phyloP scores from a whole-genome alignment of 106 monocot genomes.

The Vanilla planifolia region DNA sequence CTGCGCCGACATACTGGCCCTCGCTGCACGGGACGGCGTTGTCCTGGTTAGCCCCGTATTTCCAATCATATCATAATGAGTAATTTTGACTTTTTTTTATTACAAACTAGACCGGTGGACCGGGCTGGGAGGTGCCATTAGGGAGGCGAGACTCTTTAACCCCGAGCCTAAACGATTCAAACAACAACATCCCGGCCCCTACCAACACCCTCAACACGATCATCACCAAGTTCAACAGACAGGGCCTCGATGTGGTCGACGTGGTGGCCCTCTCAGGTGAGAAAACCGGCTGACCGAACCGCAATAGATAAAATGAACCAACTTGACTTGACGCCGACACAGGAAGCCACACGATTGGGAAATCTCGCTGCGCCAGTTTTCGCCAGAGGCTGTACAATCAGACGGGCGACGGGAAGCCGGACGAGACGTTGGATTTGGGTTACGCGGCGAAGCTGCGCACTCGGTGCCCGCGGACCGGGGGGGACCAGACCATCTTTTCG shows the following conservation, averaged over 20 bases:
- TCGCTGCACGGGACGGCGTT: slow-evolving; percentile 49
- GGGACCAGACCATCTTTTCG: slow-evolving; percentile 49
- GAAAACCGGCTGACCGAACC: too few relatives aligned
- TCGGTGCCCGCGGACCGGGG: slow-evolving; percentile 47
- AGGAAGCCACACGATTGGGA: slow-evolving; percentile 72
- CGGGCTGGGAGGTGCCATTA: slow-evolving; percentile 50
- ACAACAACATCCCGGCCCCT: slow-evolving; percentile 64
- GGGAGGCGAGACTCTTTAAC: slow-evolving; percentile 58
- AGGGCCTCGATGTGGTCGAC: slow-evolving; percentile 53
- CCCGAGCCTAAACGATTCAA: slow-evolving; percentile 57
- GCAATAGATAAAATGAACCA: too few relatives aligned
- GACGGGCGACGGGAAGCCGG: slow-evolving; percentile 48
- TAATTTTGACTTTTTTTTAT: neutral
- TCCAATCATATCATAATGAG: neutral
- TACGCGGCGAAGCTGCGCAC: slow-evolving; percentile 33
- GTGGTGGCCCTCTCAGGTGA: slow-evolving; percentile 65
- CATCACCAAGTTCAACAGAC: slow-evolving; percentile 60
- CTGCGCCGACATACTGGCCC: slow-evolving; percentile 44
- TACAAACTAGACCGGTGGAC: slow-evolving; percentile 31
- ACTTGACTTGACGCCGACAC: neutral
- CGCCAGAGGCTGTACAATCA: slow-evolving; percentile 71
- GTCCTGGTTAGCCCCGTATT: slow-evolving; percentile 28
- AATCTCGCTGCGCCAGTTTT: slow-evolving; percentile 58
- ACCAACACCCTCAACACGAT: slow-evolving; percentile 61
- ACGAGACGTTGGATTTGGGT: slow-evolving; percentile 27